Evolutionary conservation across 495 filamentous ascomycete genomes (phyloP).

Genomic region (Aspergillus diversus): DNA sequence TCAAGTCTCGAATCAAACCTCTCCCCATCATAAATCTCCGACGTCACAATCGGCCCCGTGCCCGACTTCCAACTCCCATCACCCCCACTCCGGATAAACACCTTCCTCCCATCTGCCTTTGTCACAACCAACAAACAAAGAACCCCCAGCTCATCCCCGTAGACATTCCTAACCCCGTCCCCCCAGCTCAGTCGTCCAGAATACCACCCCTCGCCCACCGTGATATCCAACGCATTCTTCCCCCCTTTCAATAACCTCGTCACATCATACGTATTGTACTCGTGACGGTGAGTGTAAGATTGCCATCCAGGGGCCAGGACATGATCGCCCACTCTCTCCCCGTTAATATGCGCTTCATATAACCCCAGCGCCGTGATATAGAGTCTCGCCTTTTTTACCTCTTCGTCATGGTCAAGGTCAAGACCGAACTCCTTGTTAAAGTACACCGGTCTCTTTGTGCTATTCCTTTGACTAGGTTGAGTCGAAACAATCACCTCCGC

Average conservation of each 20-base stretch:
- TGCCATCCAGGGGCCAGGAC: slow-evolving; percentile 49
- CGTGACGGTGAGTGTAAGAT: slow-evolving; percentile 46
- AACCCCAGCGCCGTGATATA: too few relatives aligned
- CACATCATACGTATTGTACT: slow-evolving; percentile 57
- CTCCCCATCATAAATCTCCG: slow-evolving; percentile 58
- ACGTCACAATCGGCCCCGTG: slow-evolving; percentile 35
- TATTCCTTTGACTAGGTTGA: too few relatives aligned
- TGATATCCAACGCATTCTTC: slow-evolving; percentile 46
- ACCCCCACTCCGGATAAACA: slow-evolving; percentile 31
- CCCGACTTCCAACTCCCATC: slow-evolving; percentile 13
- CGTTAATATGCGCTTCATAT: too few relatives aligned
- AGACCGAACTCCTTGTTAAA: too few relatives aligned
- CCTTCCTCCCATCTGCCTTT: slow-evolving; percentile 44
- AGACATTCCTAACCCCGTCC: slow-evolving; percentile 30
- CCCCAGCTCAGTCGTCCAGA: slow-evolving; percentile 41
- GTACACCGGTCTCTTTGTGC: too few relatives aligned
- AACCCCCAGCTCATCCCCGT: slow-evolving; percentile 46
- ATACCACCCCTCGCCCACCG: slow-evolving; percentile 58
- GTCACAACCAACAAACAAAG: slow-evolving; percentile 46
- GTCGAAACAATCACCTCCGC: neutral
- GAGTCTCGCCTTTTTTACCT: too few relatives aligned
- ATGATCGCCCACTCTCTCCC: slow-evolving; percentile 1
- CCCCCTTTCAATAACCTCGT: slow-evolving; percentile 35
- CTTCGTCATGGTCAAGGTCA: too few relatives aligned
- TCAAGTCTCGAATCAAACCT: slow-evolving; percentile 42